Evolutionary conservation across 2,329 filamentous ascomycete genomes (phyloP).

Genomic region (Scedosporium boydii): DNA sequence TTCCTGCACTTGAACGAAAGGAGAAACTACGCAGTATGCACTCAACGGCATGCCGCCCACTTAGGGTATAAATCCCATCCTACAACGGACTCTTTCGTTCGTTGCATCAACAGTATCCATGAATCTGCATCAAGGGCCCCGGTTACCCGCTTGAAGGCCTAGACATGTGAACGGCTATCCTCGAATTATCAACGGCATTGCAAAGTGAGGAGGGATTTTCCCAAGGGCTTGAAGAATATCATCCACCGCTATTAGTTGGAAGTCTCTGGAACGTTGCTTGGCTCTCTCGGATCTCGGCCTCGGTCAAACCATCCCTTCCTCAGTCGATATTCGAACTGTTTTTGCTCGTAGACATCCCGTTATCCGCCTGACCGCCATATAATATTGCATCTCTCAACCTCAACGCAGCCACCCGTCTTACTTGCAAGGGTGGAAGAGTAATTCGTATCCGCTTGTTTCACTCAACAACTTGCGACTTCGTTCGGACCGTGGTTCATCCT

Average conservation of each 20-base stretch:
- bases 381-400: too few relatives aligned
- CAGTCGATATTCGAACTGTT: too few relatives aligned
- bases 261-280: too few relatives aligned
- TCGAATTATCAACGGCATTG: background rate
- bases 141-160: background rate
- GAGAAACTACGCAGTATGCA: background rate
- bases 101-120: background rate
- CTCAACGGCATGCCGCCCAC: background rate
- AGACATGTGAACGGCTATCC: background rate
- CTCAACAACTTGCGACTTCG: background rate
- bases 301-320: too few relatives aligned
- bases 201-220: too few relatives aligned
- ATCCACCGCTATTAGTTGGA: too few relatives aligned
- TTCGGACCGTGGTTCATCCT: background rate
- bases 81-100: background rate
- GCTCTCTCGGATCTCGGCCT: too few relatives aligned
- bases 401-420: too few relatives aligned
- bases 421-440: too few relatives aligned
- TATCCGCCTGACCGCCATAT: too few relatives aligned
- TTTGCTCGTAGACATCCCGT: too few relatives aligned
- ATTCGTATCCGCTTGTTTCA: background rate
- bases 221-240: too few relatives aligned
- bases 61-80: background rate
- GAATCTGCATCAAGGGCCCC: background rate
- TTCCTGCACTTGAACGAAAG: background rate